A percentile compares a stretch with the other conserved stretches of the same genome.
phyloP scores from a whole-genome alignment of 2,329 filamentous ascomycete species.

The Ustulina deusta region DNA sequence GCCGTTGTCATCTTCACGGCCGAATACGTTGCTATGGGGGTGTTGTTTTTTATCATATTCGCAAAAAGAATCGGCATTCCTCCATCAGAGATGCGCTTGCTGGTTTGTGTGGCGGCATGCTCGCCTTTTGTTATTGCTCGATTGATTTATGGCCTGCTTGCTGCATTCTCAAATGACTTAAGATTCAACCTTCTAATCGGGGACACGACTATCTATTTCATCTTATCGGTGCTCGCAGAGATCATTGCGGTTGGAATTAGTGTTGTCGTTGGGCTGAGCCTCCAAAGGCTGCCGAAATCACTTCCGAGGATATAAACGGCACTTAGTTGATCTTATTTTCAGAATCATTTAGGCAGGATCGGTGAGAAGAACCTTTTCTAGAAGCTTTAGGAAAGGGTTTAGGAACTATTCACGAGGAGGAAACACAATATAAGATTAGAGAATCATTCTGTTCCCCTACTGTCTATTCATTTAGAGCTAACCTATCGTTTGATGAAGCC shows the following conservation, averaged over 20 bases:
- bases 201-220: slow-evolving; percentile 11
- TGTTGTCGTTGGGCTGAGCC: slow-evolving; percentile 8
- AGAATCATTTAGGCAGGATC: background rate
- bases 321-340: background rate
- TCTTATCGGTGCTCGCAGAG: slow-evolving; percentile 14
- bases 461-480: too few relatives aligned
- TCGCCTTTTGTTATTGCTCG: slow-evolving; percentile 12
- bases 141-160: slow-evolving; percentile 8
- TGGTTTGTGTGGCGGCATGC: background rate
- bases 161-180: background rate
- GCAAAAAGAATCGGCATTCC: slow-evolving; percentile 10
- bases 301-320: background rate
- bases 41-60: slow-evolving; percentile 6
- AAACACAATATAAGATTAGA: too few relatives aligned
- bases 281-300: background rate
- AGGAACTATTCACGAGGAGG: too few relatives aligned
- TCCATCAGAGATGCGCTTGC: background rate
- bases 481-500: too few relatives aligned
- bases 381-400: too few relatives aligned
- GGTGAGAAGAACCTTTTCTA: too few relatives aligned
- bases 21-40: background rate
- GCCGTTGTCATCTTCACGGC: slow-evolving; percentile 9
- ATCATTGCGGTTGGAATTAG: slow-evolving; percentile 17
- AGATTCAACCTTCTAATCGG: slow-evolving; percentile 20
- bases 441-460: too few relatives aligned